Evolutionary conservation across 805 yeast genomes (phyloP).

Genomic region (Pichia manshurica): DNA sequence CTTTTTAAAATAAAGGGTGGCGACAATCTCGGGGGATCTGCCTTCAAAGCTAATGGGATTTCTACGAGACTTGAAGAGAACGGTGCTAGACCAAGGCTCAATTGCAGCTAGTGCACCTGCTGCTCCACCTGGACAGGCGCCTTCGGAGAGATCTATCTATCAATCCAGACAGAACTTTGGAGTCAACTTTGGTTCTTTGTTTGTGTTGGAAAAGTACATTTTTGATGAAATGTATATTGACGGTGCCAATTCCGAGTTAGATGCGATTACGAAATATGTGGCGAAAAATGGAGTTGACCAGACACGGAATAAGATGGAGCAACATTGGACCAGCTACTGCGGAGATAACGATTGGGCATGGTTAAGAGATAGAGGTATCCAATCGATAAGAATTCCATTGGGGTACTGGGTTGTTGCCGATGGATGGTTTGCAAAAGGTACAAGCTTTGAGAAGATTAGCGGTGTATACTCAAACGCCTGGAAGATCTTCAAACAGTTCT

Average conservation of each 20-base stretch:
- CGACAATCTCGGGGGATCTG: no score
- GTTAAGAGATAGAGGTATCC: constrained; percentile 62
- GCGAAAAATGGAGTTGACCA: constrained; percentile 46
- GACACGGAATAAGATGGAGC: constrained; percentile 47
- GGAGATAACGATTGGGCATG: constrained; percentile 74
- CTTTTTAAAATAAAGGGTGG: no score
- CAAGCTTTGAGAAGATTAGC: constrained; percentile 54
- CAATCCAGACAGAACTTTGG: constrained; percentile 66
- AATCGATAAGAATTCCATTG: constrained; percentile 77
- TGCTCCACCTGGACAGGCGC: constrained; percentile 32
- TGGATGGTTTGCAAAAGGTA: constrained; percentile 49
- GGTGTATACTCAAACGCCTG: constrained; percentile 70
- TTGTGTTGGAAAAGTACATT: constrained; percentile 78
- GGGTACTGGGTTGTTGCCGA: constrained; percentile 87
- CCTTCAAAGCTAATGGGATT: constrained; percentile 8
- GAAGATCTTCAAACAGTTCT: constrained; percentile 45
- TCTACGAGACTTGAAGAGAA: constrained; percentile 9
- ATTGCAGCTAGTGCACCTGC: constrained; percentile 22
- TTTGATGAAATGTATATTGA: constrained; percentile 55
- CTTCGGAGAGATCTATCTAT: constrained; percentile 44
- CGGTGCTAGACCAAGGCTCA: not conserved
- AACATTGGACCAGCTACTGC: constrained; percentile 63
- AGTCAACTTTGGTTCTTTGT: constrained; percentile 78
- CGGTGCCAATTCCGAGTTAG: constrained; percentile 62
- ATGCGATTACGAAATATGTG: constrained; percentile 53